These are phyloP conservation scores for Dendrocalamus sinicus DNA, from an alignment of 176 grass and related monocot genomes.

Conservation along the genomic window DNA sequence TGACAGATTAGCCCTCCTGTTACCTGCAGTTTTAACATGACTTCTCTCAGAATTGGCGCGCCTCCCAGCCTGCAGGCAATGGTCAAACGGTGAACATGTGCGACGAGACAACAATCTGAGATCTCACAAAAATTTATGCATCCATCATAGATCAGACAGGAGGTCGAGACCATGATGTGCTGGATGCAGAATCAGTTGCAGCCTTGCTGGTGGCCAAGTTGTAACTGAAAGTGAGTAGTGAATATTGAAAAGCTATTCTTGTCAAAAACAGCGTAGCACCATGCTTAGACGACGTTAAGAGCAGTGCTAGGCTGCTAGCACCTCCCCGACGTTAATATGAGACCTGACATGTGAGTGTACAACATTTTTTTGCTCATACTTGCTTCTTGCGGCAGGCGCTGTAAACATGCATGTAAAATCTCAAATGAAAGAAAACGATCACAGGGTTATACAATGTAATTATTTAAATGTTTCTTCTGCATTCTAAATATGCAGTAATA, in stretches of 20 bases:
- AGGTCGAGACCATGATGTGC: constrained; percentile 4
- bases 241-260: background rate
- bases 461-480: background rate
- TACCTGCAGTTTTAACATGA: background rate
- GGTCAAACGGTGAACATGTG: background rate
- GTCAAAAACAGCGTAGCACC: background rate
- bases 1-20: background rate
- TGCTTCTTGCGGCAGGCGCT: constrained; percentile 7
- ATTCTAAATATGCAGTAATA: constrained; percentile 12
- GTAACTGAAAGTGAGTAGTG: background rate
- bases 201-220: background rate
- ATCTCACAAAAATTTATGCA: background rate
- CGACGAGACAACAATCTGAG: background rate
- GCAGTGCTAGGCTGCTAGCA: no score
- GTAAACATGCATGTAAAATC: constrained; percentile 28
- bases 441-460: background rate
- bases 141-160: background rate
- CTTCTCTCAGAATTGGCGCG: constrained; percentile 7
- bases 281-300: background rate
- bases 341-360: background rate
- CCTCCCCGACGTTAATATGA: background rate
- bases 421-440: background rate
- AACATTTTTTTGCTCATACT: constrained; percentile 29
- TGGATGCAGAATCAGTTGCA: constrained; percentile 26
- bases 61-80: background rate